phyloP scores from a whole-genome alignment of 352 stramenopile genomes.

The Elongisporangium senticosum region DNA sequence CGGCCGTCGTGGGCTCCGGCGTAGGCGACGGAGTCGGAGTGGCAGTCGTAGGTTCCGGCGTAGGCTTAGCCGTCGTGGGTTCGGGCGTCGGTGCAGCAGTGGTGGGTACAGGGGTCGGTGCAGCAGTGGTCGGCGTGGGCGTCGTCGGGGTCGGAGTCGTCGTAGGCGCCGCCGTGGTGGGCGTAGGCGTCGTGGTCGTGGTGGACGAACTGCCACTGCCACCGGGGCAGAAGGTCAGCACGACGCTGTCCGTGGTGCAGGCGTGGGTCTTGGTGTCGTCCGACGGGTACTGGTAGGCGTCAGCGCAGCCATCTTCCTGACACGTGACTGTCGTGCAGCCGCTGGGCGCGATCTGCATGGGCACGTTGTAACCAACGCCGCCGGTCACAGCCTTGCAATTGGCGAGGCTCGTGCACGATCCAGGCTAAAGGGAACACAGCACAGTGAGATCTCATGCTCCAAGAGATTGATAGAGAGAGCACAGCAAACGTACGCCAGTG shows the following conservation, averaged over 20 bases:
- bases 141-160: constrained; percentile 6
- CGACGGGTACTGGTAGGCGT: constrained; percentile 36
- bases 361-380: constrained; percentile 37
- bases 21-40: constrained; percentile 8
- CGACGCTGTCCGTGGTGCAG: constrained; percentile 30
- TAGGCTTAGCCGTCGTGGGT: constrained; percentile 1
- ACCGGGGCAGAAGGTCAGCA: constrained; percentile 42
- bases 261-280: constrained; percentile 38
- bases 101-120: constrained; percentile 11
- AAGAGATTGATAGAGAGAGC: not conserved
- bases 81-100: constrained; percentile 6
- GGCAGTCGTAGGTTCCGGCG: constrained; percentile 9
- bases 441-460: not conserved
- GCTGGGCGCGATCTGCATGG: constrained; percentile 36
- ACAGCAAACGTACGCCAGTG: not conserved
- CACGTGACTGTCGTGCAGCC: constrained; percentile 34
- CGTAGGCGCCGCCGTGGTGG: constrained; percentile 9
- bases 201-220: constrained; percentile 13
- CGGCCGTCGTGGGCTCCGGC: constrained; percentile 1
- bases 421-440: constrained; percentile 13
- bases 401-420: constrained; percentile 27
- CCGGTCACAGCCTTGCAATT: constrained; percentile 33
- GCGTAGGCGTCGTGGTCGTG: constrained; percentile 8
- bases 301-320: constrained; percentile 22
- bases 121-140: constrained; percentile 18